phyloP scores from a whole-genome alignment of 2,329 filamentous ascomycete genomes.

The Paecilomyces niveus region DNA sequence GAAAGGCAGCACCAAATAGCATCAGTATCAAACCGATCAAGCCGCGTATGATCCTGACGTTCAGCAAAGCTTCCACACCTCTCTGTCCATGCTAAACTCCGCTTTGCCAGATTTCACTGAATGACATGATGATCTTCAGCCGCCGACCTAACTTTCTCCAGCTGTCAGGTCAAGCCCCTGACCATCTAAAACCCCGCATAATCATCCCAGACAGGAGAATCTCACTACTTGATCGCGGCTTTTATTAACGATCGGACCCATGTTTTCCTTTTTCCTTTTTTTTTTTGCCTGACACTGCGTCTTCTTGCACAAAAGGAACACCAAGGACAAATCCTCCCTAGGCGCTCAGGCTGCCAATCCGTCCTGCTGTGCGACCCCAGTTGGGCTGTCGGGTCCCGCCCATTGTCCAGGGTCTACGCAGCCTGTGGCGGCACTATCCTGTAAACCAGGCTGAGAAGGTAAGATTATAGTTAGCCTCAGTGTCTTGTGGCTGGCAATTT shows the following conservation, averaged over 20 bases:
- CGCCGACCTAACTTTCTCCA: background rate
- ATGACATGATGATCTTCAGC: background rate
- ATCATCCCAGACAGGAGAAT: conserved; percentile 2
- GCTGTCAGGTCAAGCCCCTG: background rate
- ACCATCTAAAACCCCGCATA: conserved; percentile 8
- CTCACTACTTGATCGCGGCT: background rate
- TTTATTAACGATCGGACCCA: background rate
- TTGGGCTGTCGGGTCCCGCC: background rate
- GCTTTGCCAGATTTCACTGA: background rate
- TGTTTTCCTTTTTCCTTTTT: background rate
- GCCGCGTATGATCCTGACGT: background rate
- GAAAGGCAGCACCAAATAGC: too few relatives aligned
- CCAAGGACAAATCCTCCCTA: background rate
- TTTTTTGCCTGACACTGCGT: background rate
- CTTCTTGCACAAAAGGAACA: background rate
- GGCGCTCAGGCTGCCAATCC: background rate
- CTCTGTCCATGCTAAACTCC: background rate
- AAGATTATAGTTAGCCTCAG: background rate
- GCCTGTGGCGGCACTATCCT: background rate
- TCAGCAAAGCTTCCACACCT: background rate
- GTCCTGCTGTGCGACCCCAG: background rate
- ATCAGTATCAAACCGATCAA: background rate
- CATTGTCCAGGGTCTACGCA: background rate
- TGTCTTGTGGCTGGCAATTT: background rate
- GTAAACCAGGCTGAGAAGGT: background rate